Conservation (phyloP, 306 rosid species). For the Castanea mollissima region DNA sequence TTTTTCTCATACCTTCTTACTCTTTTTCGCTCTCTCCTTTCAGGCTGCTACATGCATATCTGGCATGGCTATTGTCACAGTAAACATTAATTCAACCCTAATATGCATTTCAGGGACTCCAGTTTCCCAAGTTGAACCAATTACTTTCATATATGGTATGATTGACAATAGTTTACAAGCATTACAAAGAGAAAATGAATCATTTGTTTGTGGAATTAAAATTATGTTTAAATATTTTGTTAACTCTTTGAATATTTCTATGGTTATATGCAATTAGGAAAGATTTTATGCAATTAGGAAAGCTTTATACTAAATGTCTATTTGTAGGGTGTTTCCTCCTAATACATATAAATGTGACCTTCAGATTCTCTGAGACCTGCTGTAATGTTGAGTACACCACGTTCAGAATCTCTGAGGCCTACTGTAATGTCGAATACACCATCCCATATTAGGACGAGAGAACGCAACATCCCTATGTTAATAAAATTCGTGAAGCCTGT, state of each 20-base stretch:
- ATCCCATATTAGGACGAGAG: constrained; percentile 62
- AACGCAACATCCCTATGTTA: constrained; percentile 47
- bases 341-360: constrained; percentile 23
- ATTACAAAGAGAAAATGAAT: not conserved
- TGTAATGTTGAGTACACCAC: no score
- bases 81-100: constrained; percentile 51
- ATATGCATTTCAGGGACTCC: constrained; percentile 72
- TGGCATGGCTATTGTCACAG: constrained; percentile 51
- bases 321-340: constrained; percentile 9
- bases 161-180: constrained; percentile 2
- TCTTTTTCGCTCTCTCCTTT: constrained; percentile 12
- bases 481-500: constrained; percentile 68
- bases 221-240: not conserved
- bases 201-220: not conserved
- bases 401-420: constrained; percentile 38
- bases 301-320: not conserved
- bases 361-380: constrained; percentile 42
- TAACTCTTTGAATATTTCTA: not conserved
- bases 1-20: constrained; percentile 26
- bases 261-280: not conserved
- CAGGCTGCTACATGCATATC: constrained; percentile 54
- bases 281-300: not conserved
- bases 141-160: constrained; percentile 79
- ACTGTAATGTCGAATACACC: constrained; percentile 70
- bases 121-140: constrained; percentile 65